Conservation (phyloP, 2,329 filamentous ascomycete species). For the Claviceps pazoutovae region DNA sequence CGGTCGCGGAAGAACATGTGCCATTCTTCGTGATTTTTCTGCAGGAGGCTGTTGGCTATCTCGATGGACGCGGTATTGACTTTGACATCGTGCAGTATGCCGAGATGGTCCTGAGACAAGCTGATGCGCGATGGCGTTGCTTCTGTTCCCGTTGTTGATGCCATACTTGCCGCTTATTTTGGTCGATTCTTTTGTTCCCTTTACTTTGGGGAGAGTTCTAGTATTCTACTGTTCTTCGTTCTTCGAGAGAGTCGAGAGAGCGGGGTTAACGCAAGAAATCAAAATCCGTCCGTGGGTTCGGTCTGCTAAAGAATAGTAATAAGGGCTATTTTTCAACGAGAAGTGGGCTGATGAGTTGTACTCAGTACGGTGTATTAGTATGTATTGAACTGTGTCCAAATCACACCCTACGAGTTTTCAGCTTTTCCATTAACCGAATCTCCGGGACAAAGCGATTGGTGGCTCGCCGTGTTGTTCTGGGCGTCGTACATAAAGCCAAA, state of each 20-base stretch:
- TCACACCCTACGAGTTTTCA: neutral
- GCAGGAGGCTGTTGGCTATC: conserved; percentile 11
- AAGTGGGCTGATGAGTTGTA: no score
- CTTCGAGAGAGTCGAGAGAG: no score
- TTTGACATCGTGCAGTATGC: neutral
- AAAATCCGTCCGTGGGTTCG: no score
- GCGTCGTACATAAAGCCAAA: neutral
- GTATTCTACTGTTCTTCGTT: no score
- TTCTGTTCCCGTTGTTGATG: neutral
- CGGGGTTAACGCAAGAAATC: no score
- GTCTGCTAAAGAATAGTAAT: no score
- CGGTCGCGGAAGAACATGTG: conserved; percentile 19
- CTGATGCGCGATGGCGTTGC: neutral
- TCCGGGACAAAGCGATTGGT: neutral
- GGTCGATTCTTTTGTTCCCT: no score
- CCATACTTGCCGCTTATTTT: no score
- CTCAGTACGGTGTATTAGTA: neutral
- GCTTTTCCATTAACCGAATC: neutral
- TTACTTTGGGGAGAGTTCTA: no score
- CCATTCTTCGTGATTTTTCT: conserved; percentile 17
- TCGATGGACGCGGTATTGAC: conserved; percentile 1
- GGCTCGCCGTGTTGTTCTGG: neutral
- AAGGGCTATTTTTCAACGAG: no score
- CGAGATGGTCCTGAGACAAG: neutral
- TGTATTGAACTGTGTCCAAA: neutral